phyloP scores from a whole-genome alignment of 768 basidiomycete species.

The Lentinula boryana region DNA sequence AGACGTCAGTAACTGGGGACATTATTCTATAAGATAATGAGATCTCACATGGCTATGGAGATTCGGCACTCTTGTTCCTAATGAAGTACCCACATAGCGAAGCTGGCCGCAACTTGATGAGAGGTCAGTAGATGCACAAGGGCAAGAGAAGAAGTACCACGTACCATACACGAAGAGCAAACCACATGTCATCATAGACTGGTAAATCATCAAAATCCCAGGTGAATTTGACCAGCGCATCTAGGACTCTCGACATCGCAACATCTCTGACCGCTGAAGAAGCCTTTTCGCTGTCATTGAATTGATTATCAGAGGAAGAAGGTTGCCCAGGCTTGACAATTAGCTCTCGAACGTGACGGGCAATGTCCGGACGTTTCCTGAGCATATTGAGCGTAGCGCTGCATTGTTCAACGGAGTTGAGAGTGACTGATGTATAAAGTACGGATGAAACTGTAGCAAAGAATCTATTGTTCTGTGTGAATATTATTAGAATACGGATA shows the following conservation, averaged over 20 bases:
- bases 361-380: constrained; percentile 40
- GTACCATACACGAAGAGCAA: constrained; percentile 62
- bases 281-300: constrained; percentile 28
- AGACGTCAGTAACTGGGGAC: background rate
- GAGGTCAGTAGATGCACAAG: constrained; percentile 4
- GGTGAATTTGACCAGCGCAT: constrained; percentile 58
- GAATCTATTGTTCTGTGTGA: constrained; percentile 45
- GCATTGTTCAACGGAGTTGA: constrained; percentile 56
- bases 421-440: constrained; percentile 53
- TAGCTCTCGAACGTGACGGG: constrained; percentile 63
- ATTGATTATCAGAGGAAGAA: background rate
- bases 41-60: constrained; percentile 55
- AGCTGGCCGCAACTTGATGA: constrained; percentile 57
- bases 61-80: constrained; percentile 55
- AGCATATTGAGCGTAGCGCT: constrained; percentile 64
- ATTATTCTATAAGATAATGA: background rate
- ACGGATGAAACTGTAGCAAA: constrained; percentile 47
- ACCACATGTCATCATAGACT: constrained; percentile 73
- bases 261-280: constrained; percentile 47
- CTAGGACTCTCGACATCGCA: constrained; percentile 44
- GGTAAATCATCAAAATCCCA: constrained; percentile 73
- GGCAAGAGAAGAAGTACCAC: constrained; percentile 11
- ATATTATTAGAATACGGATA: background rate
- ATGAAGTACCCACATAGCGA: constrained; percentile 52
- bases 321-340: constrained; percentile 35